Conservation (phyloP, 2,329 filamentous ascomycete genomes). For the Alternaria sp. region DNA sequence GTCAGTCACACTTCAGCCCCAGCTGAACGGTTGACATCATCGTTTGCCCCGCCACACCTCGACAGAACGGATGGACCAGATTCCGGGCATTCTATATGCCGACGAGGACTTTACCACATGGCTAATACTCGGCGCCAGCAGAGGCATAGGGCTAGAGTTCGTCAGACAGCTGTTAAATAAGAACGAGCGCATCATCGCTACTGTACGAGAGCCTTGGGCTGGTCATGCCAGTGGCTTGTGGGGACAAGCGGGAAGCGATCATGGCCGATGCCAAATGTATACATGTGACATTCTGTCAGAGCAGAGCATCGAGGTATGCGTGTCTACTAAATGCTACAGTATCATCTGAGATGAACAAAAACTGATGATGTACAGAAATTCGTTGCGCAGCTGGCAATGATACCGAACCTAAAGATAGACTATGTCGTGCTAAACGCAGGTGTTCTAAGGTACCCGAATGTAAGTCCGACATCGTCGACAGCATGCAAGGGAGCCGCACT, state of each 20-base stretch:
- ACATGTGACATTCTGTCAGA: constrained; percentile 64
- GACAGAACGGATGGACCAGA: constrained; percentile 51
- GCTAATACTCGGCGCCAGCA: constrained; percentile 57
- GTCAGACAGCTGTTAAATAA: constrained; percentile 58
- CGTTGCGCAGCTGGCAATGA: constrained; percentile 50
- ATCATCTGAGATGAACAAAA: background rate
- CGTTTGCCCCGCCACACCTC: constrained; percentile 23
- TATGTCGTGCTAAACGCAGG: constrained; percentile 66
- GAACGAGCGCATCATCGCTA: constrained; percentile 61
- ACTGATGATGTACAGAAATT: constrained; percentile 49
- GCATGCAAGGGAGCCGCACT: constrained; percentile 31
- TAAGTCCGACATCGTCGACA: constrained; percentile 43
- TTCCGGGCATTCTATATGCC: constrained; percentile 53
- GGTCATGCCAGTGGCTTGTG: constrained; percentile 52
- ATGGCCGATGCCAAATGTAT: constrained; percentile 58
- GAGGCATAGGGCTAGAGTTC: constrained; percentile 62
- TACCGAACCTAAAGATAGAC: constrained; percentile 58
- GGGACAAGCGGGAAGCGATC: constrained; percentile 53
- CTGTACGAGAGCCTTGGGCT: constrained; percentile 56
- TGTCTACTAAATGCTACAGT: background rate
- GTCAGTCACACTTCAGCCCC: constrained; percentile 1
- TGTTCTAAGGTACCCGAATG: constrained; percentile 64
- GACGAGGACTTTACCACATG: constrained; percentile 55
- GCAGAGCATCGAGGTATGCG: constrained; percentile 58
- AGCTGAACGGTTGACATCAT: constrained; percentile 22